Evolutionary conservation across 192 early-diverging fungal species (phyloP).

Genomic region (Phlyctochytrium bullatum): DNA sequence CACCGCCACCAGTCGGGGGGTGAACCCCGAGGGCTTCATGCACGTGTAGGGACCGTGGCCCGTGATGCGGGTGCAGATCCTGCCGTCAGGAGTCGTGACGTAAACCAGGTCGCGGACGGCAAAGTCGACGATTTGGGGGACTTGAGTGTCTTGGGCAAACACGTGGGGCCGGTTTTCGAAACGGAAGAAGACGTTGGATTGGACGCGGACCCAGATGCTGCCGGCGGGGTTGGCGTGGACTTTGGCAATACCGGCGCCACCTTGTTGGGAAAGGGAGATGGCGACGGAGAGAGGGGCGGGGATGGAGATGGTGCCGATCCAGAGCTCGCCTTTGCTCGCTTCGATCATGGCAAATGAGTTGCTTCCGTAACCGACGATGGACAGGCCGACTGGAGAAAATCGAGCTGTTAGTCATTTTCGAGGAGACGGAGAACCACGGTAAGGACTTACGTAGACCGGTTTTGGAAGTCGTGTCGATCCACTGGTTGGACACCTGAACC

Average conservation of each 20-base stretch:
- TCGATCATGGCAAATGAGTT: not conserved
- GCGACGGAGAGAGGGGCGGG: not conserved
- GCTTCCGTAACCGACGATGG: not conserved
- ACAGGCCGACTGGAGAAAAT: not conserved
- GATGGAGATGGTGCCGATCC: constrained; percentile 1
- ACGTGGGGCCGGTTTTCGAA: not conserved
- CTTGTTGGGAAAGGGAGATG: not conserved
- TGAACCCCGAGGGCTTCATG: not conserved
- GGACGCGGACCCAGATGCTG: not conserved
- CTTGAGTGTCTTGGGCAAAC: not conserved
- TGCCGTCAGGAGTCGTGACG: not conserved
- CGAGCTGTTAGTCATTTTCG: not conserved
- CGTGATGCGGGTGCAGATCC: not conserved
- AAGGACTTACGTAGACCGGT: not conserved
- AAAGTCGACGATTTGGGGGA: not conserved
- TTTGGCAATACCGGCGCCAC: not conserved
- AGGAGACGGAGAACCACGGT: not conserved
- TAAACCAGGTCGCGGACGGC: not conserved
- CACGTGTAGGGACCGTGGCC: not conserved
- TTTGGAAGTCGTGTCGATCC: not conserved
- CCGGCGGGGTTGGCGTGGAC: not conserved
- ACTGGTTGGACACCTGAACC: not conserved
- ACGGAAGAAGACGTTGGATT: not conserved
- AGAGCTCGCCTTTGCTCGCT: not conserved
- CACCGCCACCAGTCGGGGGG: not conserved